Base-by-base conservation (phyloP, 2,329 filamentous ascomycete genomes). In the Ambrosiella beaveri region DNA sequence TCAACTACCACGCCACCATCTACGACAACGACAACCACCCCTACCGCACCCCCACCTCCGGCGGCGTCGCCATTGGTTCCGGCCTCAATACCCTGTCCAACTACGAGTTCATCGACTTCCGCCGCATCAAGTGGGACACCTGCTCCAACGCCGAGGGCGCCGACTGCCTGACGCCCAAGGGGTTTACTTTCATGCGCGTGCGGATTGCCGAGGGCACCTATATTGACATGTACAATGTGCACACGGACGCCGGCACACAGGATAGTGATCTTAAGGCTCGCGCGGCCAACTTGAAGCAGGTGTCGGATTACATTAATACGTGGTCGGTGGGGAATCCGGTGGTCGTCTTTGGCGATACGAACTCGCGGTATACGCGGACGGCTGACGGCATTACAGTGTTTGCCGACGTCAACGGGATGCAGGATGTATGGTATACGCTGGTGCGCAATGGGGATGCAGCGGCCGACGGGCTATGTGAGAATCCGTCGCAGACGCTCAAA, bases 101-200 rank as follows among this genome's bases (percentile, higher is more conserved):
- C 64, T 79, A 73, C 62, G 65, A 74, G 61, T 85, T 75, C 73
- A 67, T 76, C 6, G 73, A 76, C 61, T 78, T 80, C 62, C 68
- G 71, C 49, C 76, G 81, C 12, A 69, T 75, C 54, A 79, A 81
- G 64, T 86, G 82, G 81, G 67, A 72, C 27, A 70, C 65, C 2
- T 84, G 82, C 68, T 79, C 76, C 59, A 67, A 78, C 64, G 73
- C 74, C 40, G 78, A 76, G 0, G 74, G 73, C 0, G 64, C 66
- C 1, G 82, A 86, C 66, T 85, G 82, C 65, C 69, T 85, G 62
- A 85, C 82, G 0, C 82, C 81, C 19, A 86, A 86, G 67, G 82
- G 82, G 12, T 85, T 84, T 66, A 84, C 81, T 0, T 80, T 80
- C 53, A 84, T 85, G 80, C 75, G 80, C 11, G 67, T 76, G 45